Percentiles rank a stretch among this genome's conserved stretches.
These are phyloP conservation scores for Diplodia corticola DNA, from an alignment of 2,329 filamentous ascomycete genomes.

Conservation along the genomic window DNA sequence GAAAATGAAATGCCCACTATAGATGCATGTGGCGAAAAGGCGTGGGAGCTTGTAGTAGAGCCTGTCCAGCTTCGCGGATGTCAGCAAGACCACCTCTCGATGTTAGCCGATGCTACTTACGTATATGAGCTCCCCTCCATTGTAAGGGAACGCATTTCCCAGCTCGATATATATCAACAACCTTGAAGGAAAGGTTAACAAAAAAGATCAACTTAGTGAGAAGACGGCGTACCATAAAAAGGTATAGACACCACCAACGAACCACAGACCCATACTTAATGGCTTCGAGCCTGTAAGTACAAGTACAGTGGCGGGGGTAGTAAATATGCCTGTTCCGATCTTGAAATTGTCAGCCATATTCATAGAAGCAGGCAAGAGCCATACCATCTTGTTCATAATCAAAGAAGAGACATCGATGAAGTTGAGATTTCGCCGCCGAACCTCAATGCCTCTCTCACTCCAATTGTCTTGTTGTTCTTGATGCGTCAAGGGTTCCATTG, in stretches of 20 bases:
- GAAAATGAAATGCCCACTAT: constrained; percentile 41
- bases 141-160: constrained; percentile 50
- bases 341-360: not conserved
- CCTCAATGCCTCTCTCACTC: too few relatives aligned
- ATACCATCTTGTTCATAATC: constrained; percentile 25
- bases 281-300: constrained; percentile 38
- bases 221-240: constrained; percentile 41
- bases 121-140: constrained; percentile 46
- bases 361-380: not conserved
- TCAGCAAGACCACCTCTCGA: not conserved
- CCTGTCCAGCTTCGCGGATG: not conserved
- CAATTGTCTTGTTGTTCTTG: too few relatives aligned
- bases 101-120: constrained; percentile 36
- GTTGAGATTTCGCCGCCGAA: too few relatives aligned
- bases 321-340: constrained; percentile 54
- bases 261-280: constrained; percentile 52
- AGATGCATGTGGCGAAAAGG: constrained; percentile 41
- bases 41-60: constrained; percentile 25
- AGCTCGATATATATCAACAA: constrained; percentile 51
- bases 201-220: too few relatives aligned
- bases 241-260: constrained; percentile 50
- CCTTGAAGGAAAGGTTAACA: constrained; percentile 20
- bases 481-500: too few relatives aligned
- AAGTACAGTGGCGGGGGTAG: constrained; percentile 50
- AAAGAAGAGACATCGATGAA: constrained; percentile 24